Percentiles rank a stretch among this genome's conserved stretches.
phyloP scores from a whole-genome alignment of 768 basidiomycete species.

The Phylloporus sp. region DNA sequence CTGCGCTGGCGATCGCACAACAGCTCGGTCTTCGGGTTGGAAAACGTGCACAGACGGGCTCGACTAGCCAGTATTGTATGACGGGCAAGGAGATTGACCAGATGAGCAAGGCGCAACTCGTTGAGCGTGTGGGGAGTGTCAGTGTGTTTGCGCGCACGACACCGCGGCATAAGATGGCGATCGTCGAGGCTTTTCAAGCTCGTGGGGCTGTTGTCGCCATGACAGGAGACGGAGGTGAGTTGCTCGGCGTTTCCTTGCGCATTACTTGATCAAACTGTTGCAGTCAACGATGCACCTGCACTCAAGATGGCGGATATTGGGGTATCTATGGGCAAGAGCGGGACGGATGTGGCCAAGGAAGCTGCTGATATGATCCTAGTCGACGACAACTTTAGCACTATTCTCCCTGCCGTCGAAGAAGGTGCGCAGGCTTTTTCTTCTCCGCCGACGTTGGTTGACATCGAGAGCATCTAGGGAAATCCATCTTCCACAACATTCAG shows the following conservation, averaged over 20 bases:
- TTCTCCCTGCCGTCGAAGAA: slow-evolving; percentile 92
- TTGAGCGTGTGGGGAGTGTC: slow-evolving; percentile 75
- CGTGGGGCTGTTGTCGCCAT: slow-evolving; percentile 91
- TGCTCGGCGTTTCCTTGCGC: slow-evolving; percentile 15
- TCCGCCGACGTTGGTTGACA: neutral
- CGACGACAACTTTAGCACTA: slow-evolving; percentile 95
- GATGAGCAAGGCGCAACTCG: slow-evolving; percentile 75
- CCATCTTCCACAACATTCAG: slow-evolving; percentile 98
- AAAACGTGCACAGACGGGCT: slow-evolving; percentile 31
- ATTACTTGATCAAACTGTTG: neutral
- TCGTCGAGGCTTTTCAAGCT: slow-evolving; percentile 89
- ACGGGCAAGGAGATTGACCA: slow-evolving; percentile 83
- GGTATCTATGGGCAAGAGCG: slow-evolving; percentile 95
- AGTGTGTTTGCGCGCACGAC: slow-evolving; percentile 95
- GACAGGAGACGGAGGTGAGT: slow-evolving; percentile 93
- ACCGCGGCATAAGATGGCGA: slow-evolving; percentile 96
- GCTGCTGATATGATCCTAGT: slow-evolving; percentile 96
- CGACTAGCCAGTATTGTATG: slow-evolving; percentile 45
- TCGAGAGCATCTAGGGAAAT: slow-evolving; percentile 65
- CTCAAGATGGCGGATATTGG: slow-evolving; percentile 98
- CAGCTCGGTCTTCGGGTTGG: slow-evolving; percentile 79
- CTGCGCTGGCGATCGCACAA: slow-evolving; percentile 84
- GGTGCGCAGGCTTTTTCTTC: slow-evolving; percentile 39
- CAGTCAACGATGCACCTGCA: slow-evolving; percentile 95
- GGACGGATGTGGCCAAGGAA: slow-evolving; percentile 99